Percentiles rank a stretch among this genome's conserved stretches.
Conservation (phyloP, 768 basidiomycete species). For the Boletus insuetus region DNA sequence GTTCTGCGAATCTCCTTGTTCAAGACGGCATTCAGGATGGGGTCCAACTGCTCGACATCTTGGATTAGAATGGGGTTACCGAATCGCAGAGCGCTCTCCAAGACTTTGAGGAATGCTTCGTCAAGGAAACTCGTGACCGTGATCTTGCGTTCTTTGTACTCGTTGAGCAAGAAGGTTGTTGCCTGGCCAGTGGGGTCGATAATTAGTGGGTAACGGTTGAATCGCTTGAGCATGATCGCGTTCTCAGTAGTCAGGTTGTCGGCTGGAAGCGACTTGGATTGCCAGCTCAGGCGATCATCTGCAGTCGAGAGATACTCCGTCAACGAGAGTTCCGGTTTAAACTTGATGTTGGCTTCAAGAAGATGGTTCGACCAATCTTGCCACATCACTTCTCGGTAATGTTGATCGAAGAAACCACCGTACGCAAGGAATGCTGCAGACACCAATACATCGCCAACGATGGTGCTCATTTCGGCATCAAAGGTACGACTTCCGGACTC, state of each 20-base stretch:
- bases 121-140: conserved; percentile 98
- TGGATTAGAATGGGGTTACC: conserved; percentile 97
- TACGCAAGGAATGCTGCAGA: conserved; percentile 97
- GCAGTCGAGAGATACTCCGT: conserved; percentile 96
- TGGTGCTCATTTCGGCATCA: conserved; percentile 97
- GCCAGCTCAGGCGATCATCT: conserved; percentile 94
- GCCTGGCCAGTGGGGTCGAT: conserved; percentile 99
- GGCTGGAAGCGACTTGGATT: conserved; percentile 91
- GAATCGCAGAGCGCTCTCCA: conserved; percentile 98
- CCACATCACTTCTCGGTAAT: conserved; percentile 97
- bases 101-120: conserved; percentile 96
- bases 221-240: conserved; percentile 99
- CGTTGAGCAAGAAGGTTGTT: conserved; percentile 88
- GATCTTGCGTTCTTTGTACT: conserved; percentile 95
- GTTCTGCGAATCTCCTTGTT: conserved; percentile 96
- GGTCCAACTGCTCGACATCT: conserved; percentile 96
- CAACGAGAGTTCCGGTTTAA: conserved; percentile 88
- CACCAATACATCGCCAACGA: conserved; percentile 93
- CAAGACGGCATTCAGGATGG: conserved; percentile 94
- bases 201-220: conserved; percentile 95
- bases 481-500: conserved; percentile 93
- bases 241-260: conserved; percentile 97
- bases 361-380: conserved; percentile 92
- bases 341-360: conserved; percentile 84
- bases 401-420: conserved; percentile 97